A percentile compares a stretch with the other conserved stretches of the same genome.
Conservation (phyloP, 1,284 basidiomycete species). For the Violaceomyces palustris region DNA sequence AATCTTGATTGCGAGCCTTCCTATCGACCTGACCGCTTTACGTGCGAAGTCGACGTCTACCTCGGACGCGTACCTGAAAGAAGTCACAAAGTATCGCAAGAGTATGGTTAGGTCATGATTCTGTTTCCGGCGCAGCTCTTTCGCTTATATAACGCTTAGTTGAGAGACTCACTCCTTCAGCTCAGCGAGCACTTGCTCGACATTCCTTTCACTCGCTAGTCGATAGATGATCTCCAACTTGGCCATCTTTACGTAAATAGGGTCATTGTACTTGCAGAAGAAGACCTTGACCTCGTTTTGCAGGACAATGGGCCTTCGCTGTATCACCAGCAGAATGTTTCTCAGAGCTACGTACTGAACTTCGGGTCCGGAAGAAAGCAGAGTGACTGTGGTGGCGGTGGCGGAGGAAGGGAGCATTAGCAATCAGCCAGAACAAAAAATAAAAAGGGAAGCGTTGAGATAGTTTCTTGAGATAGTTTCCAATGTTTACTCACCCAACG, state of each 20-base stretch:
- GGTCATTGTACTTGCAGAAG: constrained; percentile 99
- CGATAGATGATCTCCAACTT: constrained; percentile 99
- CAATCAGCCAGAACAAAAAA: too few species aligned
- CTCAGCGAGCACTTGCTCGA: constrained; percentile 84
- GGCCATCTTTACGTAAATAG: constrained; percentile 95
- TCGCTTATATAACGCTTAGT: too few species aligned
- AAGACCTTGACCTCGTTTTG: constrained; percentile 98
- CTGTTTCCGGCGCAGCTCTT: too few species aligned
- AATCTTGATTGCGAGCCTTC: constrained; percentile 94
- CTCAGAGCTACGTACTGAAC: constrained; percentile 96
- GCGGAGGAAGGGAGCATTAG: background rate
- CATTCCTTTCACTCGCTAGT: constrained; percentile 82
- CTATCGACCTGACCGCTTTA: constrained; percentile 93
- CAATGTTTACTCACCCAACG: constrained; percentile 53
- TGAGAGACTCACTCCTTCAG: too few species aligned
- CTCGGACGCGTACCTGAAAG: constrained; percentile 97
- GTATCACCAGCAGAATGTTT: constrained; percentile 94
- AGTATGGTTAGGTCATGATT: too few species aligned
- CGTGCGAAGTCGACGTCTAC: constrained; percentile 97
- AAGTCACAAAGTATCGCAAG: too few species aligned
- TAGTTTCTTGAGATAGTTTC: too few species aligned
- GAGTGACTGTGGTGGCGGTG: too few species aligned
- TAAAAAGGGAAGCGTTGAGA: too few species aligned
- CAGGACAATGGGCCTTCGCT: constrained; percentile 82
- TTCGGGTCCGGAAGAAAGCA: constrained; percentile 87